Evolutionary conservation across 2,329 filamentous ascomycete species (phyloP).

Genomic region (Calonectria multiphialidica): DNA sequence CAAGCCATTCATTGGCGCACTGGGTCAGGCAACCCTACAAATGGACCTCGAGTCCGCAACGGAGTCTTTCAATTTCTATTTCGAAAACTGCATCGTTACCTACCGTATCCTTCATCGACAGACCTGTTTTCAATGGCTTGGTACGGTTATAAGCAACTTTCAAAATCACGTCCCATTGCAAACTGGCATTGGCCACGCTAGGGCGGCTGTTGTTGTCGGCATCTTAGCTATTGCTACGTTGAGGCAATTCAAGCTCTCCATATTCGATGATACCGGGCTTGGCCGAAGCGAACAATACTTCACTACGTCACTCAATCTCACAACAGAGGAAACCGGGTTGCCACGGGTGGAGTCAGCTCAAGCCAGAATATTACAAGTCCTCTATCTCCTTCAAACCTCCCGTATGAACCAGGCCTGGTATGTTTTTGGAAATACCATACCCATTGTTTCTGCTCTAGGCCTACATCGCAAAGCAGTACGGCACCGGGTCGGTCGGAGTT

Average conservation of each 20-base stretch:
- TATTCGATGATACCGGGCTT: slow-evolving; percentile 10
- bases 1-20: slow-evolving; percentile 41
- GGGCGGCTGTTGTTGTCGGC: slow-evolving; percentile 60
- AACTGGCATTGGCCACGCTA: slow-evolving; percentile 55
- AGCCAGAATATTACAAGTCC: slow-evolving; percentile 34
- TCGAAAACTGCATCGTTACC: slow-evolving; percentile 70
- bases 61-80: slow-evolving; percentile 58
- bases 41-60: slow-evolving; percentile 30
- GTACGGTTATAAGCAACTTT: slow-evolving; percentile 52
- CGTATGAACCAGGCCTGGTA: slow-evolving; percentile 43
- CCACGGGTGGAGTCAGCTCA: slow-evolving; percentile 42
- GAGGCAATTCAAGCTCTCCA: slow-evolving; percentile 53
- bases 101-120: slow-evolving; percentile 68
- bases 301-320: slow-evolving; percentile 33
- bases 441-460: slow-evolving; percentile 35
- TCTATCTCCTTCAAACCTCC: slow-evolving; percentile 37
- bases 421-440: slow-evolving; percentile 36
- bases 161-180: slow-evolving; percentile 51
- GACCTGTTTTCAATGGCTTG: slow-evolving; percentile 61
- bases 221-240: slow-evolving; percentile 62
- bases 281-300: slow-evolving; percentile 43
- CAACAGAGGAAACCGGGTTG: slow-evolving; percentile 39
- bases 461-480: slow-evolving; percentile 32
- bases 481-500: slow-evolving; percentile 9
- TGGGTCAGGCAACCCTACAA: slow-evolving; percentile 26